Evolutionary conservation across 495 filamentous ascomycete species (phyloP).

Genomic region (Xanthoparmelia taractica): DNA sequence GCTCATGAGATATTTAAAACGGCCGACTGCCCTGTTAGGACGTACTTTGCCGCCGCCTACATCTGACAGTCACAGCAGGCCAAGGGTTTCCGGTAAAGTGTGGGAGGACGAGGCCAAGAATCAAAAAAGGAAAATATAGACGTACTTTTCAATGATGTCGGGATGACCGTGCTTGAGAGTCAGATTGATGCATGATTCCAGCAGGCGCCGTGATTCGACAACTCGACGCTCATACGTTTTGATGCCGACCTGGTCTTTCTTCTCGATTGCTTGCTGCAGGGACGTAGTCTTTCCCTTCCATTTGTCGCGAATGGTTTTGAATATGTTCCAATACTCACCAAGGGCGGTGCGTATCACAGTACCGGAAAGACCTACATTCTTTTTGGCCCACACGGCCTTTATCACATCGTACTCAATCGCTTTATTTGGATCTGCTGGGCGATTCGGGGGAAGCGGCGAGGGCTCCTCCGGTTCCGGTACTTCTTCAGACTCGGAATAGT

Average conservation of each 20-base stretch:
- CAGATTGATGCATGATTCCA: constrained; percentile 53
- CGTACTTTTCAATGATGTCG: constrained; percentile 59
- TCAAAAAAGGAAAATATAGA: constrained; percentile 27
- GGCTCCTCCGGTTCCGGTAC: constrained; percentile 40
- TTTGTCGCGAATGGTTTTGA: constrained; percentile 52
- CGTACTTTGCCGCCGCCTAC: background rate
- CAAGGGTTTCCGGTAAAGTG: background rate
- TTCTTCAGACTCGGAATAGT: constrained; percentile 41
- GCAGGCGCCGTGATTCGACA: constrained; percentile 48
- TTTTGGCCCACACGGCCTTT: constrained; percentile 58
- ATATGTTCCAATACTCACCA: constrained; percentile 53
- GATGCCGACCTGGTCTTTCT: constrained; percentile 36
- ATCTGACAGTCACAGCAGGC: background rate
- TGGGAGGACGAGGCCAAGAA: background rate
- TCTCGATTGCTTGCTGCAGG: constrained; percentile 50
- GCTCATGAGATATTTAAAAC: background rate
- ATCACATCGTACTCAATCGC: constrained; percentile 56
- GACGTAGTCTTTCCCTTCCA: constrained; percentile 54
- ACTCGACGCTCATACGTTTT: constrained; percentile 42
- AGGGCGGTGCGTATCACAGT: constrained; percentile 36
- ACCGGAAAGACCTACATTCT: constrained; percentile 31
- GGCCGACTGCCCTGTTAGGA: background rate
- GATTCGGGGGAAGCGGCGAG: constrained; percentile 45
- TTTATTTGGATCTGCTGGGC: constrained; percentile 45
- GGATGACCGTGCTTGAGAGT: constrained; percentile 55